phyloP scores from a whole-genome alignment of 352 stramenopile genomes.

The Phytophthora melonis region DNA sequence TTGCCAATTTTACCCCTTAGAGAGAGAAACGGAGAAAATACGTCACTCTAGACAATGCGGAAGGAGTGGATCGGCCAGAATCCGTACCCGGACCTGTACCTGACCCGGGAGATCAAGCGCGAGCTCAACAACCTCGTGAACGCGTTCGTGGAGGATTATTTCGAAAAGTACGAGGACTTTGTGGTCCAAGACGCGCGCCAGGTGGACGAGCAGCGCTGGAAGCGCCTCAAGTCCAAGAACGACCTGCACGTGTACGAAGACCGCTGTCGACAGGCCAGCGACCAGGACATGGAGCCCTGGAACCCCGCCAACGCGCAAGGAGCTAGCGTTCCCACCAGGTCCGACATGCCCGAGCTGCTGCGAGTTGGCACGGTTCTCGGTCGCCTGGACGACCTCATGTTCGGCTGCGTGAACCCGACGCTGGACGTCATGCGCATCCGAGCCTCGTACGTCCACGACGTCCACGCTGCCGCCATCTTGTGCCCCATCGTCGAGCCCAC shows the following conservation, averaged over 20 bases:
- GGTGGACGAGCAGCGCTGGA: slow-evolving; percentile 51
- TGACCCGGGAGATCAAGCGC: slow-evolving; percentile 29
- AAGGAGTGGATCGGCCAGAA: slow-evolving; percentile 38
- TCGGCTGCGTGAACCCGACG: slow-evolving; percentile 40
- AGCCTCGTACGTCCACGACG: slow-evolving; percentile 43
- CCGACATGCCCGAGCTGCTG: slow-evolving; percentile 29
- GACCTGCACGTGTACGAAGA: slow-evolving; percentile 57
- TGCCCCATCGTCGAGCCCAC: slow-evolving; percentile 37
- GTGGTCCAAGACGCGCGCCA: slow-evolving; percentile 29
- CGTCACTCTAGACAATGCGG: slow-evolving; percentile 12
- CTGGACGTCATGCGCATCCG: slow-evolving; percentile 45
- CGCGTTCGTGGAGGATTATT: slow-evolving; percentile 41
- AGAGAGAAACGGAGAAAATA: not conserved
- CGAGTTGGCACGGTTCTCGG: slow-evolving; percentile 33
- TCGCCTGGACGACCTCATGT: slow-evolving; percentile 46
- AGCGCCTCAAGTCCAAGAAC: slow-evolving; percentile 50
- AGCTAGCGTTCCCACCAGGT: not conserved
- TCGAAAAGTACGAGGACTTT: slow-evolving; percentile 54
- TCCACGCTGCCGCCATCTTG: slow-evolving; percentile 33
- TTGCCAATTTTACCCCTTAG: not conserved
- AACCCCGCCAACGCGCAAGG: not conserved
- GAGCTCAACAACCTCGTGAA: slow-evolving; percentile 45
- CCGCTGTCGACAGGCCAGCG: slow-evolving; percentile 7
- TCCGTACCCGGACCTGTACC: slow-evolving; percentile 39
- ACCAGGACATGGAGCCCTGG: not conserved